Evolutionary conservation across 495 filamentous ascomycete species (phyloP).

Genomic region (Elasticomyces elasticus): DNA sequence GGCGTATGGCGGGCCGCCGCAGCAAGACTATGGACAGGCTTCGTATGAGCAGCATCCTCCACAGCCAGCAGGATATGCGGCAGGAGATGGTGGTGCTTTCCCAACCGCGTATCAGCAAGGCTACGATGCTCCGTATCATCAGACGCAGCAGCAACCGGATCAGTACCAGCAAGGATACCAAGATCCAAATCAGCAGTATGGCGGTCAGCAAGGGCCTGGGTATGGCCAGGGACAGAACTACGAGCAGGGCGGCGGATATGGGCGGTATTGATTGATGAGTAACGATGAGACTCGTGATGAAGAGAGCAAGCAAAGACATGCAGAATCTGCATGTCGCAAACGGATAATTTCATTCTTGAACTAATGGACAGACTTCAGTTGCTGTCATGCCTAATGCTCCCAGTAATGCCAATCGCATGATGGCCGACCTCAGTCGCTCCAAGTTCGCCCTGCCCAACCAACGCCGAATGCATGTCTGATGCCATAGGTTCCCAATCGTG

Average conservation of each 20-base stretch:
- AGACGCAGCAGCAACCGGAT: conserved; percentile 10
- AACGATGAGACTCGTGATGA: not conserved
- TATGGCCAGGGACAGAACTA: not conserved
- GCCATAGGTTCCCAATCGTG: too few species aligned
- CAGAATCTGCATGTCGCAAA: too few species aligned
- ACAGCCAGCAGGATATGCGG: conserved; percentile 8
- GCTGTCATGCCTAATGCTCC: too few species aligned
- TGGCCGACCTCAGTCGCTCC: too few species aligned
- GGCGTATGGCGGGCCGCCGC: not conserved
- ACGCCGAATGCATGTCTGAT: too few species aligned
- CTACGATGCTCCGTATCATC: conserved; percentile 25
- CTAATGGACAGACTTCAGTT: too few species aligned
- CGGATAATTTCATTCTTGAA: too few species aligned
- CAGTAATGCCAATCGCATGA: too few species aligned
- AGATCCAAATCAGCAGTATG: not conserved
- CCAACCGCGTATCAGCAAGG: conserved; percentile 33
- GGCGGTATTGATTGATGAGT: not conserved
- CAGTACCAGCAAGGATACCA: not conserved
- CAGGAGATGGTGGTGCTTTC: conserved; percentile 21
- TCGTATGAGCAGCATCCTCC: conserved; percentile 17
- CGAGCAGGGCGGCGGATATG: conserved; percentile 7
- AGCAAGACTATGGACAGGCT: conserved; percentile 15
- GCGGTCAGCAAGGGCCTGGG: not conserved
- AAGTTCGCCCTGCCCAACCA: too few species aligned
- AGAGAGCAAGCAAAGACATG: not conserved